Base-by-base conservation (phyloP, 495 filamentous ascomycete species). In the Extremus antarcticus region DNA sequence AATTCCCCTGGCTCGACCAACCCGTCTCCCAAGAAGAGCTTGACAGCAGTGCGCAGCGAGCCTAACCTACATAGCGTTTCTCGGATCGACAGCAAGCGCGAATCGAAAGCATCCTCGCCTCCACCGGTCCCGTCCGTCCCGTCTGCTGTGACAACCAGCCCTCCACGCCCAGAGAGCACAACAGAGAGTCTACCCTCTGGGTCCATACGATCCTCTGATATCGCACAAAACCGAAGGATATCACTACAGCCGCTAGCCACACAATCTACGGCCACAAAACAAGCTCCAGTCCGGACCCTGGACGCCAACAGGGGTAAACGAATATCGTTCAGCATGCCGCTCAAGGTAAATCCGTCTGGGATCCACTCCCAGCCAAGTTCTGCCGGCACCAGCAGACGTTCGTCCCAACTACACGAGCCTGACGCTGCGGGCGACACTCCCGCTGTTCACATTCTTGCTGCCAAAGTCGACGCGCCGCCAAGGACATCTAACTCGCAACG, bases 301-400 rank as follows among this genome's bases (percentile, higher is more conserved):
- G 51, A 59, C 17, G 1, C 51, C 20, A 23, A 16, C 40, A 20
- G 16, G 19, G 39, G 32, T n/a, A 48, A 19, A 29, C 20, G 60
- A 41, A 23, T 19, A 10, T 50, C 57, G 17, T 63, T 59, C 57
- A 54, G 47, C 40, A 49, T 62, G 17, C 59, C 59, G 11, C 35
- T 62, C 4, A 54, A 47, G 48, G 39, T 62, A 50, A 62, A 58
- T 48, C 59, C 59, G 1, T 62, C 59, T 7, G 54, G 32, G 25
- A 46, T 21, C 41, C 41, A 45, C 56, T 20, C 58, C 48, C 7
- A 45, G 47, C 40, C 24, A 25, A 13, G 17, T 39, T 17, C 19
- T 3, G 7, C 41, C 17, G 41, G 41, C 16, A 45, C 8, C 41
- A 45, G 17, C 7, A 50, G 35, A 21, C 54, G 50, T 32, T 17